phyloP scores from a whole-genome alignment of 108 stramenopile genomes.

The Fragilaria radians region DNA sequence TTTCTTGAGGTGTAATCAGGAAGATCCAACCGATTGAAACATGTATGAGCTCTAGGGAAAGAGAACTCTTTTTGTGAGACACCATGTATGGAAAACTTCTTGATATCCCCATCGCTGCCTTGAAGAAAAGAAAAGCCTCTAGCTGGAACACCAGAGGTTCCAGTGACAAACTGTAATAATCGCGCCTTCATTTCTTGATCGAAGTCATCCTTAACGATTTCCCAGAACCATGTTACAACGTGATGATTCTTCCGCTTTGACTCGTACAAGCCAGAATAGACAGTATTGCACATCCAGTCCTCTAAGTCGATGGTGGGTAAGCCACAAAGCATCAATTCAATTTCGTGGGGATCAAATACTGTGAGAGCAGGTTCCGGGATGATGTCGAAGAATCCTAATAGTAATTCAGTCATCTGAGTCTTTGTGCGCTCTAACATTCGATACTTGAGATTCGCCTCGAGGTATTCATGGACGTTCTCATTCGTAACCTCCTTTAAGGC shows the following conservation, averaged over 20 bases:
- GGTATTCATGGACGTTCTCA: conserved; percentile 88
- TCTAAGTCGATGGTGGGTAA: conserved; percentile 91
- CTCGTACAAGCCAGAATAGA: conserved; percentile 77
- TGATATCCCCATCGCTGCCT: conserved; percentile 91
- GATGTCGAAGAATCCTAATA: conserved; percentile 94
- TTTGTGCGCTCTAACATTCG: conserved; percentile 82
- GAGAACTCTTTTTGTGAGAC: conserved; percentile 44
- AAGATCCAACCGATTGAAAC: conserved; percentile 95
- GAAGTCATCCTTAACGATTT: conserved; percentile 80
- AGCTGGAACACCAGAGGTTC: conserved; percentile 90
- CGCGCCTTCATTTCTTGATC: conserved; percentile 90
- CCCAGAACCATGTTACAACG: conserved; percentile 94
- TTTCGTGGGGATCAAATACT: conserved; percentile 94
- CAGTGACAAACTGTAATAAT: conserved; percentile 95
- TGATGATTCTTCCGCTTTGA: conserved; percentile 37
- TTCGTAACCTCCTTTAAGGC: conserved; percentile 84
- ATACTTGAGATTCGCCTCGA: conserved; percentile 87
- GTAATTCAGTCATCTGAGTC: conserved; percentile 78
- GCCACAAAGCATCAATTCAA: conserved; percentile 97
- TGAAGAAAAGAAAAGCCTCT: conserved; percentile 93
- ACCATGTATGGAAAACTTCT: conserved; percentile 92
- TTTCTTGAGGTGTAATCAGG: conserved; percentile 68
- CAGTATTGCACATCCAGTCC: conserved; percentile 87
- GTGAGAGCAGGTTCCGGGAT: conserved; percentile 91
- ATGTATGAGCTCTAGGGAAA: conserved; percentile 93